A percentile compares a stretch with the other conserved stretches of the same genome.
Conservation (phyloP, 2,329 filamentous ascomycete species). For the Monosporascus cannonballus region DNA sequence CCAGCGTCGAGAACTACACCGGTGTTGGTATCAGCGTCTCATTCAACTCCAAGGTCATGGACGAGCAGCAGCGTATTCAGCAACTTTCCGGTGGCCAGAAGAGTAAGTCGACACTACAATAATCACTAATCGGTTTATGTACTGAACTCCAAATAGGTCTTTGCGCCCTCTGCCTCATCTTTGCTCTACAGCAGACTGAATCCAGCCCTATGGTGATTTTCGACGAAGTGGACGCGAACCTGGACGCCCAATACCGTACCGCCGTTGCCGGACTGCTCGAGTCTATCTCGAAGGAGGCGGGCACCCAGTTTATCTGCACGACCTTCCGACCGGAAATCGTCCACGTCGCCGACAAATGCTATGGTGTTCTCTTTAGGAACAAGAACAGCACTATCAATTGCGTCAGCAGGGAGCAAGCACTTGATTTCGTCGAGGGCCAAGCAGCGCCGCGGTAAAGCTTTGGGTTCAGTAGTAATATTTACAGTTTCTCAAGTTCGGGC, state of each 20-base stretch:
- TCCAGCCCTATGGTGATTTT: slow-evolving; percentile 98
- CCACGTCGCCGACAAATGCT: slow-evolving; percentile 92
- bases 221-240: slow-evolving; percentile 96
- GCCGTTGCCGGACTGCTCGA: slow-evolving; percentile 87
- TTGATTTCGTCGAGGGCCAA: slow-evolving; percentile 92
- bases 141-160: slow-evolving; percentile 52
- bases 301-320: slow-evolving; percentile 90
- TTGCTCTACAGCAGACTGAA: slow-evolving; percentile 97
- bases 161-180: slow-evolving; percentile 94
- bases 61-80: slow-evolving; percentile 96
- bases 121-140: slow-evolving; percentile 1
- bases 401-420: slow-evolving; percentile 76
- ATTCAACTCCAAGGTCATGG: slow-evolving; percentile 92
- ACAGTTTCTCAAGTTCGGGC: background rate
- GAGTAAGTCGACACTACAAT: slow-evolving; percentile 51
- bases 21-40: slow-evolving; percentile 96
- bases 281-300: slow-evolving; percentile 62
- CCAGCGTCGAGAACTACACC: slow-evolving; percentile 86
- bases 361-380: slow-evolving; percentile 88
- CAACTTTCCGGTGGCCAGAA: slow-evolving; percentile 97
- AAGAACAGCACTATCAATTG: slow-evolving; percentile 95
- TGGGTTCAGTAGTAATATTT: slow-evolving; percentile 3
- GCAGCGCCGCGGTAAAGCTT: slow-evolving; percentile 29
- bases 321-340: slow-evolving; percentile 98
- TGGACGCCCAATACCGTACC: slow-evolving; percentile 95